These are phyloP conservation scores for Dimargaris xerosporica DNA, from an alignment of 192 early-diverging fungal genomes.

Conservation along the genomic window DNA sequence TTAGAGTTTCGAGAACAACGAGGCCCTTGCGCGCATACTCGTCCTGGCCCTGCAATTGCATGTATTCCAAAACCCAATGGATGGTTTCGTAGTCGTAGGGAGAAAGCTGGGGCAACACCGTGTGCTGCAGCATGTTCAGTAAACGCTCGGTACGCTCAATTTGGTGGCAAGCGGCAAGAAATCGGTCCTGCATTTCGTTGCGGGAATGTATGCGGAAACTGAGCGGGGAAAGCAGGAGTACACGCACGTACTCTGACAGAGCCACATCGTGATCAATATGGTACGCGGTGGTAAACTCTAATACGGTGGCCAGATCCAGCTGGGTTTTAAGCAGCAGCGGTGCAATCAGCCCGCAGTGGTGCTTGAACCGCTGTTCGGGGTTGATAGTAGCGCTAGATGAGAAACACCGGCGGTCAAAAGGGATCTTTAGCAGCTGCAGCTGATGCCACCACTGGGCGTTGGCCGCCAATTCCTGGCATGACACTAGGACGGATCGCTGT, in stretches of 20 bases:
- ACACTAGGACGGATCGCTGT: constrained; percentile 41
- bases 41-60: constrained; percentile 31
- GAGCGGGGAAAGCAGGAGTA: constrained; percentile 21
- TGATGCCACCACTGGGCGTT: constrained; percentile 56
- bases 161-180: constrained; percentile 29
- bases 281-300: constrained; percentile 52
- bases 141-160: constrained; percentile 40
- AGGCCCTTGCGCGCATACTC: constrained; percentile 20
- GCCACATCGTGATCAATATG: constrained; percentile 36
- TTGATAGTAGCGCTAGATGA: constrained; percentile 12
- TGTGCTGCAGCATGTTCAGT: constrained; percentile 27
- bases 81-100: constrained; percentile 54
- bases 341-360: constrained; percentile 37
- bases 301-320: constrained; percentile 37
- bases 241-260: constrained; percentile 31
- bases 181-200: constrained; percentile 28
- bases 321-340: constrained; percentile 38
- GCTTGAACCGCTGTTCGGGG: constrained; percentile 24
- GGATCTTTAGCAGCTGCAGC: constrained; percentile 38
- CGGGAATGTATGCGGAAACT: constrained; percentile 18
- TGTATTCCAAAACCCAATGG: constrained; percentile 36
- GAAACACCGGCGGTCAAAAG: constrained; percentile 39
- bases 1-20: constrained; percentile 35
- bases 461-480: constrained; percentile 35
- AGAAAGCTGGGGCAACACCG: constrained; percentile 26